Evolutionary conservation across 768 basidiomycete genomes (phyloP).

Genomic region (Pluteus cervinus): DNA sequence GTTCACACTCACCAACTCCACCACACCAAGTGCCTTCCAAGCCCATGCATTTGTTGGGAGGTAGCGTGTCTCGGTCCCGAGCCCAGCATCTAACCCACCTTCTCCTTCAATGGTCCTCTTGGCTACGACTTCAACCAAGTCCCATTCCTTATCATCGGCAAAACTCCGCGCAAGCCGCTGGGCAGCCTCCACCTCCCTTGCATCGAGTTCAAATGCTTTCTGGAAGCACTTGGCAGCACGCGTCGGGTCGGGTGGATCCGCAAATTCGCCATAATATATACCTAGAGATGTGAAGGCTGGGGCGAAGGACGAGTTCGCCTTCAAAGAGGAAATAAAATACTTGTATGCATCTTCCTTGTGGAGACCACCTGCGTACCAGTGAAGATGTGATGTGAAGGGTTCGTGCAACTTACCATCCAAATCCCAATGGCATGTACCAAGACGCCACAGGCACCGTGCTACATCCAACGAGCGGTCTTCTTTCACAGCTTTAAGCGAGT

Average conservation of each 20-base stretch:
- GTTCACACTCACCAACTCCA: conserved; percentile 69
- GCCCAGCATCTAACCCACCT: conserved; percentile 65
- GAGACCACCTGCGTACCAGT: conserved; percentile 25
- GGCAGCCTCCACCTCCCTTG: conserved; percentile 83
- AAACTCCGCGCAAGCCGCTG: conserved; percentile 80
- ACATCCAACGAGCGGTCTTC: conserved; percentile 49
- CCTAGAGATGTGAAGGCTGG: conserved; percentile 94
- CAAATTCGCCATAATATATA: conserved; percentile 73
- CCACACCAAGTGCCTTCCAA: conserved; percentile 93
- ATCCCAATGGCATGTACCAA: conserved; percentile 74
- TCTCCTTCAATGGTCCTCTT: conserved; percentile 90
- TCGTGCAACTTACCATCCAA: conserved; percentile 48
- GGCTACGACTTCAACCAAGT: conserved; percentile 91
- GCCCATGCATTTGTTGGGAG: conserved; percentile 89
- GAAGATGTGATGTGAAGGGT: conserved; percentile 2
- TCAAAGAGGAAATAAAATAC: conserved; percentile 74
- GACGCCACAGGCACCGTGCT: conserved; percentile 80
- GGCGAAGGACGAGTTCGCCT: conserved; percentile 69
- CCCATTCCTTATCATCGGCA: conserved; percentile 92
- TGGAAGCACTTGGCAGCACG: conserved; percentile 95
- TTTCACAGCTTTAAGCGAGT: conserved; percentile 36
- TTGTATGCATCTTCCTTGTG: conserved; percentile 65
- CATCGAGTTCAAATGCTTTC: conserved; percentile 95
- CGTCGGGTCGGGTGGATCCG: conserved; percentile 68
- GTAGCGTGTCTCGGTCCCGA: conserved; percentile 42